Evolutionary conservation across 1,284 basidiomycete genomes (phyloP).

Genomic region (Malassezia caprae): DNA sequence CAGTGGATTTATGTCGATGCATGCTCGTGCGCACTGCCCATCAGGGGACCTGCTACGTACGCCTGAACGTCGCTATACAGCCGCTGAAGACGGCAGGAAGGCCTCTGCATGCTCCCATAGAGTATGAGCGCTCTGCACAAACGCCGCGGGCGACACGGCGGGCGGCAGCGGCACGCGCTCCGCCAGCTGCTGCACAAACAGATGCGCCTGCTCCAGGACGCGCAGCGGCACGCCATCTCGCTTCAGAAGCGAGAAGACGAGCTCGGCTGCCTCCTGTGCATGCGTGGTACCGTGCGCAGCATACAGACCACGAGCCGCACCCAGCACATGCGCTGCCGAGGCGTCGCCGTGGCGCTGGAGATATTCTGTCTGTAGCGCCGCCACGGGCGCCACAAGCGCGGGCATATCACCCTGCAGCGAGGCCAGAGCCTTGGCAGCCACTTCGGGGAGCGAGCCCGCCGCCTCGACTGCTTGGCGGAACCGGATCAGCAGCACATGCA

Average conservation of each 20-base stretch:
- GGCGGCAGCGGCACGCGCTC: conserved; percentile 14
- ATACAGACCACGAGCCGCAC: conserved; percentile 51
- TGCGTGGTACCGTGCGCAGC: conserved; percentile 33
- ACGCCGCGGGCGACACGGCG: conserved; percentile 25
- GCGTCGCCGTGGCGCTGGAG: conserved; percentile 57
- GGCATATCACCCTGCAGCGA: conserved; percentile 36
- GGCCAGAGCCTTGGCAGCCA: conserved; percentile 35
- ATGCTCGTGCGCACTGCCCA: not conserved
- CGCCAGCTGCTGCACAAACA: not conserved
- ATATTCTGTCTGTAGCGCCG: conserved; percentile 64
- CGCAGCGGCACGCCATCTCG: not conserved
- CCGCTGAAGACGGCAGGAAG: conserved; percentile 31
- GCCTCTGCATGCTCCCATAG: conserved; percentile 48
- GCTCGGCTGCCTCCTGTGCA: conserved; percentile 4
- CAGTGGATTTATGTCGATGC: not conserved
- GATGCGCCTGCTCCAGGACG: not conserved
- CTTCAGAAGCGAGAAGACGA: not conserved
- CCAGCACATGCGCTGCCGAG: conserved; percentile 60
- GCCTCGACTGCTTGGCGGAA: conserved; percentile 51
- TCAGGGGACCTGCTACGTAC: not conserved
- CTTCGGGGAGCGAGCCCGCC: conserved; percentile 15
- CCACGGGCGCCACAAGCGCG: conserved; percentile 50
- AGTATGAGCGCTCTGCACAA: conserved; percentile 30
- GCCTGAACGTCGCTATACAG: not conserved
- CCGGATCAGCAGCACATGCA: conserved; percentile 64